phyloP scores from a whole-genome alignment of 106 monocot genomes.

The Allium sativum region DNA sequence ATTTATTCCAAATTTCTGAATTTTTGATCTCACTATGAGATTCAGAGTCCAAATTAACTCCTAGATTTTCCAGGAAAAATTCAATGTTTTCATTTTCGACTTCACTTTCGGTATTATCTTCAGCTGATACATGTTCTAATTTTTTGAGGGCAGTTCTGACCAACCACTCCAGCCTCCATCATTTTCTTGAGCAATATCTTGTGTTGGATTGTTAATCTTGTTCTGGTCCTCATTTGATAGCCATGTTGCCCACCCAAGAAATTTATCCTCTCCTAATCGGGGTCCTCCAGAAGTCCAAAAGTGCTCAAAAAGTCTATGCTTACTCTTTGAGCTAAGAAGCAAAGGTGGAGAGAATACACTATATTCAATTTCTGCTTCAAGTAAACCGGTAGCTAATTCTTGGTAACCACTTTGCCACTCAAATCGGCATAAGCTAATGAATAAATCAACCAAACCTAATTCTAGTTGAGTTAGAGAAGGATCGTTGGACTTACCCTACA shows the following conservation, averaged over 20 bases:
- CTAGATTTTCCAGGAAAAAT: slow-evolving; percentile 71
- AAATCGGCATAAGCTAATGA: slow-evolving; percentile 78
- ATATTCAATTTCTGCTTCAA: slow-evolving; percentile 90
- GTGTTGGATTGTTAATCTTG: slow-evolving; percentile 22
- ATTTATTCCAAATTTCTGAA: slow-evolving; percentile 75
- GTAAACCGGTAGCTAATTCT: slow-evolving; percentile 78
- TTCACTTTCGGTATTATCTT: slow-evolving; percentile 32
- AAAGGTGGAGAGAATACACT: slow-evolving; percentile 76
- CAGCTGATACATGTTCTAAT: slow-evolving; percentile 18
- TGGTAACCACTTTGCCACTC: slow-evolving; percentile 92
- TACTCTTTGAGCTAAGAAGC: slow-evolving; percentile 55
- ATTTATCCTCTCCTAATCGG: slow-evolving; percentile 77
- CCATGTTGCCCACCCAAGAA: slow-evolving; percentile 79
- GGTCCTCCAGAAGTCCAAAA: slow-evolving; percentile 77
- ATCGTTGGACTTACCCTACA: slow-evolving; percentile 26
- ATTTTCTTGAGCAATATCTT: slow-evolving; percentile 42
- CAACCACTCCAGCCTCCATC: slow-evolving; percentile 96
- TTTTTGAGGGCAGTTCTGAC: slow-evolving; percentile 37
- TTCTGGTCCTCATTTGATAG: slow-evolving; percentile 62
- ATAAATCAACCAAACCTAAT: slow-evolving; percentile 76
- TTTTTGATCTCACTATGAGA: slow-evolving; percentile 74
- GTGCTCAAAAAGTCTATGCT: slow-evolving; percentile 87
- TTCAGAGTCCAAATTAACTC: slow-evolving; percentile 62
- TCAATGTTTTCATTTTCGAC: slow-evolving; percentile 60
- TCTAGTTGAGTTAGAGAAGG: slow-evolving; percentile 55